Evolutionary conservation across 192 early-diverging fungal genomes (phyloP), one percentile per base, ranked within the genome.

Genomic region (Pilobolus umbonatus): DNA sequence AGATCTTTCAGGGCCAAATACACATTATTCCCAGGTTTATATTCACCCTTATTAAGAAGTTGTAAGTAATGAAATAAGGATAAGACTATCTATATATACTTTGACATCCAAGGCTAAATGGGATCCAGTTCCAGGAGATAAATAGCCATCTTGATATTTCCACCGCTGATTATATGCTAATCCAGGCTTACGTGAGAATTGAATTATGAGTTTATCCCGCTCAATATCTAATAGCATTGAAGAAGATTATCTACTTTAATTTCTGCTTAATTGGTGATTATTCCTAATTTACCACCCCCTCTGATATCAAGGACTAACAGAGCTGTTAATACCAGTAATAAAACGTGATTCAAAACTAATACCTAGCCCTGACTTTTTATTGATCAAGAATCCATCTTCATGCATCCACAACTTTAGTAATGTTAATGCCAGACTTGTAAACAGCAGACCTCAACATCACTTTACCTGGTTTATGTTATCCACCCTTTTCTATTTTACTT

Each of bases 321-420:
- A 36, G 11, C 15, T 24, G 6, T 26, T 10, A 1, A 24, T 10
- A 26, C 46, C 43, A 9, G 17, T 15, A 19, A 21, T 9, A 14
- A 17, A 9, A 19, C 17, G 15, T 44, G 4, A 5, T 19, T 44
- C 6, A 5, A 6, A 22, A 6, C 5, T 31, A 9, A 39, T 57
- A 64, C 62, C 62, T 35, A 65, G 40, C 11, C 63, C 63, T 10
- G 63, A 65, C 58, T 65, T 65, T 43, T 65, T 65, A 43, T 65
- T 65, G 19, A 65, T 57, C 12, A 65, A 36, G 12, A 65, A 65
- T n/a, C 63, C 63, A 12, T 57, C 55, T 65, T 65, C 63, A 57
- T 65, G 63, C 63, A 65, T 65, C 63, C 63, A 65, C 2, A 65
- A 22, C 63, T 65, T 28, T 9, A 34, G 28, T 35, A 48, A 7